Evolutionary conservation across 2,329 filamentous ascomycete genomes (phyloP).

Genomic region (Alternaria rosae): DNA sequence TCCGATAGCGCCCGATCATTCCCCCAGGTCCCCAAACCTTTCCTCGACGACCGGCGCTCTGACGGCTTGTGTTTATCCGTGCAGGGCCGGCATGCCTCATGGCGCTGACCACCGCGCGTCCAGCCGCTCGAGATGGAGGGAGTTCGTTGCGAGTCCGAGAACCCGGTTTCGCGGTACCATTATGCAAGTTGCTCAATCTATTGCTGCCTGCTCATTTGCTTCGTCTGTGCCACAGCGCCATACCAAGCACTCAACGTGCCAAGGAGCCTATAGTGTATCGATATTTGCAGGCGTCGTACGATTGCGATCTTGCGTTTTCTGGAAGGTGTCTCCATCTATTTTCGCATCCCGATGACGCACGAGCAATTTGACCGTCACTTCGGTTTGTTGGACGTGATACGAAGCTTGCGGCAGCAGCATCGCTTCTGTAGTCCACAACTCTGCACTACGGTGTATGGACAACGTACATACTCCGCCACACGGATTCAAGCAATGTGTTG

Average conservation of each 20-base stretch:
- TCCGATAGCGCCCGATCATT: constrained; percentile 30
- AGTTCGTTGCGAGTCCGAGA: not conserved
- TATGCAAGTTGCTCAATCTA: not conserved
- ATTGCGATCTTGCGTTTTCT: not conserved
- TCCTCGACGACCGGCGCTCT: constrained; percentile 15
- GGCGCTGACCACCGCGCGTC: not conserved
- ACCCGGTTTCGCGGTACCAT: not conserved
- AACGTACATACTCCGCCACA: not conserved
- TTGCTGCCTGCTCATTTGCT: not conserved
- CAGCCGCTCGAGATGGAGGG: not conserved
- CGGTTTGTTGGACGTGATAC: not conserved
- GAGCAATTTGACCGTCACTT: not conserved
- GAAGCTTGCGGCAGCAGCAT: not conserved
- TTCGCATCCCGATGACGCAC: not conserved
- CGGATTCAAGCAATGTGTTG: not conserved
- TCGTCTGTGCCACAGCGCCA: not conserved
- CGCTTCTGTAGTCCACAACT: not conserved
- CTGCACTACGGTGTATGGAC: not conserved
- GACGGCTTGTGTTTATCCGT: constrained; percentile 10
- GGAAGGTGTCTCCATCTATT: not conserved
- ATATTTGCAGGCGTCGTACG: not conserved
- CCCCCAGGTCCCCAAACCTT: constrained; percentile 19
- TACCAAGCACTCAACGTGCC: not conserved
- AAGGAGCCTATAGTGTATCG: constrained; percentile 2
- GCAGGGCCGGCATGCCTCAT: not conserved